These are phyloP conservation scores for Aureobasidium pullulans DNA, from an alignment of 2,329 filamentous ascomycete genomes.

Conservation along the genomic window DNA sequence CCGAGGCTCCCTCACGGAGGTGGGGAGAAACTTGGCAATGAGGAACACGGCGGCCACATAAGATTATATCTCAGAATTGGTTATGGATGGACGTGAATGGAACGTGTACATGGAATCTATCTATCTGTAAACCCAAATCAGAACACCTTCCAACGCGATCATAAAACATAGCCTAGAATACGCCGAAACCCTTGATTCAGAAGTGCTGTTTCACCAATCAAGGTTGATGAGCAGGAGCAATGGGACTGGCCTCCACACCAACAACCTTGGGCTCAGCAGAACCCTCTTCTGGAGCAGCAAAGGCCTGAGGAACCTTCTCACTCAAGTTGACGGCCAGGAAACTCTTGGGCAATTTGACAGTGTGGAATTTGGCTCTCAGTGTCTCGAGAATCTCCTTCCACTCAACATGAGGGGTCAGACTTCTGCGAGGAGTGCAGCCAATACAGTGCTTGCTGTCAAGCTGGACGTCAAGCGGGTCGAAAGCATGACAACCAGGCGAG, in stretches of 20 bases:
- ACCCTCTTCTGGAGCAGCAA: background rate
- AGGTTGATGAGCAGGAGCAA: slow-evolving; percentile 21
- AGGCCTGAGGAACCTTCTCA: slow-evolving; percentile 38
- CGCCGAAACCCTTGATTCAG: background rate
- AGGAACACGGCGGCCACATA: too few species aligned
- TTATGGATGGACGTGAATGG: too few species aligned
- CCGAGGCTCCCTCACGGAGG: too few species aligned
- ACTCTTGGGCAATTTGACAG: slow-evolving; percentile 48
- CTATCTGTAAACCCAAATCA: too few species aligned
- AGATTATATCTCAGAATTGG: too few species aligned
- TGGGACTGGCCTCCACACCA: slow-evolving; percentile 19
- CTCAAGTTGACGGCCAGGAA: slow-evolving; percentile 45
- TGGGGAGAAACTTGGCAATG: too few species aligned
- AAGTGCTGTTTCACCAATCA: background rate
- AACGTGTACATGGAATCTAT: too few species aligned
- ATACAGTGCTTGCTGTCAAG: slow-evolving; percentile 96
- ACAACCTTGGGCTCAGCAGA: background rate
- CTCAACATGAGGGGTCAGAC: slow-evolving; percentile 81
- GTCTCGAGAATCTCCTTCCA: slow-evolving; percentile 98
- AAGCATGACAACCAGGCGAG: slow-evolving; percentile 91
- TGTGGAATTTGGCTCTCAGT: slow-evolving; percentile 86
- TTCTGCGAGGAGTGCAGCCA: slow-evolving; percentile 82
- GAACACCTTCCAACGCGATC: too few species aligned
- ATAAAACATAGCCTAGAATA: background rate
- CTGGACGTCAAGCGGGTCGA: slow-evolving; percentile 92